Base-by-base conservation (phyloP, 768 basidiomycete genomes). In the Mycena metata region DNA sequence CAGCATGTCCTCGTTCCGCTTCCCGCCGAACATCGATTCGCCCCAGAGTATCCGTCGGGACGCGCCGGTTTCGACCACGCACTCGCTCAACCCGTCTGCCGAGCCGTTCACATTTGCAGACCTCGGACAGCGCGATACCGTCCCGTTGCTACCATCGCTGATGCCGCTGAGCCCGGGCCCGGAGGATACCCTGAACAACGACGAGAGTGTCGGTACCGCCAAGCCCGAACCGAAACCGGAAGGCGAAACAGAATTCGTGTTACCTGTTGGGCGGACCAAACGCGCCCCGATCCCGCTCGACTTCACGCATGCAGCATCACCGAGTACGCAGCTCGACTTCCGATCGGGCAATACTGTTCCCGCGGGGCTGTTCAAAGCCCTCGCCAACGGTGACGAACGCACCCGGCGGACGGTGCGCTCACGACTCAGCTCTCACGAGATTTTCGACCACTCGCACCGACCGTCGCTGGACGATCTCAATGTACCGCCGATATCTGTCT, bases 341-440 rank as follows among this genome's bases (percentile, higher is more conserved):
- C 89, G 83, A 15, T 85, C 86, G 17, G 88, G 83, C 39, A 94
- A 93, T 73, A 95, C 92, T 8, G 90, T 95, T 11, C 94, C 94
- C 21, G 94, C 94, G 39, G 93, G 93, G 2, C 75, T 95, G 63
- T 96, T 96, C 86, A 95, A 95, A 80, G 91, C 92, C 13, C 83
- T 94, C 56, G 89, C 86, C 30, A 86, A 80, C 58, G 49, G 57
- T 60, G 81, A 94, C 50, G 92, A 92, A 69, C 85, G 90, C 49
- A 90, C 90, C 2, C 87, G 92, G 63, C 83, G 88, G 50, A 83
- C 83, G 50, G 91, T 93, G n/a, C 90, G 92, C 52, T 94, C 94
- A 23, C 85, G 93, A 42, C 84, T 94, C 64, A 83, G 88, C 76
- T 94, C 93, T 12, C 86, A 87, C 49, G 94, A 95, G 67, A 84